phyloP scores from a whole-genome alignment of 768 basidiomycete genomes.

The Panaeolus papilionaceus region DNA sequence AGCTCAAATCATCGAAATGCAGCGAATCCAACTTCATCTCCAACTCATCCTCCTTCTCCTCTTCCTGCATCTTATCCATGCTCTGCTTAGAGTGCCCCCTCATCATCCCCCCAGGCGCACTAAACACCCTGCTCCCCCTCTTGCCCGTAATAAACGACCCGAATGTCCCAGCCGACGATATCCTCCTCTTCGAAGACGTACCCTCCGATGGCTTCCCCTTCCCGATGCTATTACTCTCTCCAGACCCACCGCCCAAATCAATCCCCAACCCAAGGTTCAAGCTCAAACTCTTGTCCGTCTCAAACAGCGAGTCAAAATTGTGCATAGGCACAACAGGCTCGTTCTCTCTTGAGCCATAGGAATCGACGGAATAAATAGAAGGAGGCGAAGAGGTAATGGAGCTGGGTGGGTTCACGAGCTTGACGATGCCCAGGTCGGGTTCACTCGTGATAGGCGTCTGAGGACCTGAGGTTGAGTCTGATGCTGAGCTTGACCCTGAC shows the following conservation, averaged over 20 bases:
- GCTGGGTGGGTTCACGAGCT: neutral
- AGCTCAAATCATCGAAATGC: constrained; percentile 74
- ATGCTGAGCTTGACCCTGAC: constrained; percentile 5
- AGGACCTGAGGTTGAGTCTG: constrained; percentile 32
- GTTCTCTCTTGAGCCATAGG: neutral
- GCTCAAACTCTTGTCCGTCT: constrained; percentile 27
- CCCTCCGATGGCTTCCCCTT: neutral
- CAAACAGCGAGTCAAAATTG: constrained; percentile 30
- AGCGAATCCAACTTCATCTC: constrained; percentile 77
- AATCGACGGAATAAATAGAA: constrained; percentile 9
- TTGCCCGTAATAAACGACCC: constrained; percentile 6
- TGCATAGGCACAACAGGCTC: neutral
- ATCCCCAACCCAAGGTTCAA: constrained; percentile 31
- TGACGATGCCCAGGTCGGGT: constrained; percentile 19
- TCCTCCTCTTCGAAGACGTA: neutral
- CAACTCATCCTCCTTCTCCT: constrained; percentile 29
- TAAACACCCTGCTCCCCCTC: neutral
- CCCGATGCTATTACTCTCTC: neutral
- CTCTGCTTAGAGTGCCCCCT: constrained; percentile 9
- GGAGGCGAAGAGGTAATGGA: neutral
- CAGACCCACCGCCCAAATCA: constrained; percentile 16
- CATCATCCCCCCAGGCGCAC: constrained; percentile 7
- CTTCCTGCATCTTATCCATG: constrained; percentile 8
- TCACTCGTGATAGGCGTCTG: constrained; percentile 42
- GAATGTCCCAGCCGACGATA: constrained; percentile 4